Evolutionary conservation across 1,139 yeast genomes (phyloP), one percentile per base, ranked within the genome.

Genomic region (Suhomyces ambrosiae): DNA sequence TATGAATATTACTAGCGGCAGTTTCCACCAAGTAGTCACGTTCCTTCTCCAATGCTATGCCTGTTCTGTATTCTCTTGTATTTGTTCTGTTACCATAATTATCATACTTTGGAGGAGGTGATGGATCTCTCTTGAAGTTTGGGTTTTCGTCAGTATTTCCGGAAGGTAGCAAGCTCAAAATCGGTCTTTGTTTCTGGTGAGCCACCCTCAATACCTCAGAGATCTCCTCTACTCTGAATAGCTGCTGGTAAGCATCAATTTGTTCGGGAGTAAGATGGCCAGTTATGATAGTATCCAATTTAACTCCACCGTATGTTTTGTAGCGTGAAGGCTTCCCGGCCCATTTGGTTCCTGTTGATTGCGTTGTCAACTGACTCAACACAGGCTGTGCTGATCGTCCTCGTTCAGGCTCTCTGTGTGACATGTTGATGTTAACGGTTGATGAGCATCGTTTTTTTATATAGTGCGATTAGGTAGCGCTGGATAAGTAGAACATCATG

Each of bases 91-190:
- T 82, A 35, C 99, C 99, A 19, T 69, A 63, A 26, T 71, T 61
- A 62, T 94, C 97, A 60, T 92, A 94, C 45, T 78, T 79, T 1
- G 98, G 98, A 5, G 97, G 92, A 0, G 98, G 97, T 4, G 96
- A 86, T 0, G 92, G 90, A 1, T 94, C 88, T 47, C 89, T 59
- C 48, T 57, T 47, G 42, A 61, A 62, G 27, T 58, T 54, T 4
- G 72, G 61, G 33, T 54, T 51, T 6, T 45, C 40, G 1, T 35
- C 46, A 11, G 48, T 42, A 26, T 58, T 50, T 4, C 66, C 63
- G 5, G 74, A 68, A 2, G 76, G 76, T 27, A 71, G 49, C 6
- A 65, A 47, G 12, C 57, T 54, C 14, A 66, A 61, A 17, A 67
- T 54, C 30, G 76, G 79, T 31, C 70, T 67, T 15, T 71, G 68